These are phyloP conservation scores for Cladophialophora exuberans DNA, from an alignment of 2,329 filamentous ascomycete species.

Conservation along the genomic window DNA sequence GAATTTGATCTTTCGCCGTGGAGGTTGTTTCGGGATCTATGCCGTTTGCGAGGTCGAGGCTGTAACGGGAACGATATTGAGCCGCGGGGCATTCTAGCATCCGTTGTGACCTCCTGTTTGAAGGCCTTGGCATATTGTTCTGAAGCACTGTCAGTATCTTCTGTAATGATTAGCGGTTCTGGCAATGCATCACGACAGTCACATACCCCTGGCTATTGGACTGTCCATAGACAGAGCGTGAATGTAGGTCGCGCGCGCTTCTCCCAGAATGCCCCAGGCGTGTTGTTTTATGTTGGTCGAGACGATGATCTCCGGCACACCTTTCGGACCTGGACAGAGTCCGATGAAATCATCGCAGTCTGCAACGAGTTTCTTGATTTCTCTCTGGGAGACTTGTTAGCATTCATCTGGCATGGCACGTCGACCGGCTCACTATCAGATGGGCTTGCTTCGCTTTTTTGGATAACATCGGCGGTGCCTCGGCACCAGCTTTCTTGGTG, in stretches of 20 bases:
- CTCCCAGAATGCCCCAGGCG: constrained; percentile 20
- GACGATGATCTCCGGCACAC: constrained; percentile 19
- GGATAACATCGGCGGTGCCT: background rate
- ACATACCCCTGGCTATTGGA: constrained; percentile 9
- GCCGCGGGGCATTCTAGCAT: constrained; percentile 5
- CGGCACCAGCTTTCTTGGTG: background rate
- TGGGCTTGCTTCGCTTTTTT: constrained; percentile 20
- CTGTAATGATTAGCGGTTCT: constrained; percentile 8
- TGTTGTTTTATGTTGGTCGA: constrained; percentile 22
- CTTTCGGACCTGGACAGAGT: constrained; percentile 18
- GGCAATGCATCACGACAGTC: background rate
- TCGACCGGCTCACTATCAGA: constrained; percentile 15
- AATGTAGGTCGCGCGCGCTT: constrained; percentile 19
- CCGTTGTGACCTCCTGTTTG: constrained; percentile 7
- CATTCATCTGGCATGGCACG: background rate
- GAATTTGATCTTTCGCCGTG: constrained; percentile 3
- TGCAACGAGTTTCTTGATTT: constrained; percentile 29
- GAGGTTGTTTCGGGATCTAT: constrained; percentile 18
- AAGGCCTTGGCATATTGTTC: constrained; percentile 2
- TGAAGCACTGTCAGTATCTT: background rate
- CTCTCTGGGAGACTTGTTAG: constrained; percentile 15
- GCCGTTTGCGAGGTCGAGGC: constrained; percentile 21
- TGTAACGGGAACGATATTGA: constrained; percentile 23
- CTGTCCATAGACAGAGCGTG: constrained; percentile 13
- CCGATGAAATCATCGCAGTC: constrained; percentile 26